These are phyloP conservation scores for Cnidoscolus chayamansa DNA, from an alignment of 441 rosid genomes.

Conservation along the genomic window DNA sequence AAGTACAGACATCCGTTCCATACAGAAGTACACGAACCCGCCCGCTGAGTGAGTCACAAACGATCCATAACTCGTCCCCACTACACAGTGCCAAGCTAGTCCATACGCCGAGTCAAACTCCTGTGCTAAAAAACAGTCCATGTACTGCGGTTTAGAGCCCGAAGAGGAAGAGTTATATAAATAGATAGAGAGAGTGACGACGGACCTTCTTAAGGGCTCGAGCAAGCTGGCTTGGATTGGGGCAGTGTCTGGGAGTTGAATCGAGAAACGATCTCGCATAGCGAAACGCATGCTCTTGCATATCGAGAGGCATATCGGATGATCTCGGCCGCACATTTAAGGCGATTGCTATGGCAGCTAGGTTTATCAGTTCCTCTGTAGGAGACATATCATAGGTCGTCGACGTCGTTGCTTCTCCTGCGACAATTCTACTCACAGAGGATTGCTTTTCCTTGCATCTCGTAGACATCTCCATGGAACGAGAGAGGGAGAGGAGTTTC, in stretches of 20 bases:
- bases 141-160: conserved; percentile 28
- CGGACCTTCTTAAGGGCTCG: conserved; percentile 34
- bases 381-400: conserved; percentile 12
- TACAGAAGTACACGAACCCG: conserved; percentile 36
- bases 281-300: conserved; percentile 38
- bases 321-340: conserved; percentile 34
- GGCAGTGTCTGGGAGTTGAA: conserved; percentile 22
- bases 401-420: conserved; percentile 5
- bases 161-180: conserved; percentile 2
- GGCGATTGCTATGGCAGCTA: conserved; percentile 36
- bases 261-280: conserved; percentile 29
- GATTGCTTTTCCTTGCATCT: background rate
- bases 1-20: conserved; percentile 32
- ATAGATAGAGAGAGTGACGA: conserved; percentile 7
- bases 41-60: conserved; percentile 18
- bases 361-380: conserved; percentile 25
- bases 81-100: too few species aligned
- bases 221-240: conserved; percentile 30
- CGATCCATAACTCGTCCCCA: too few species aligned
- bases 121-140: conserved; percentile 15
- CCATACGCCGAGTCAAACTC: too few species aligned
- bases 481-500: background rate
- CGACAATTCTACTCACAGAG: background rate
- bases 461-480: background rate
- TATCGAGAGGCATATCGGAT: conserved; percentile 34